Conservation (phyloP, 2,329 filamentous ascomycete genomes). For the Aureobasidium namibiae region DNA sequence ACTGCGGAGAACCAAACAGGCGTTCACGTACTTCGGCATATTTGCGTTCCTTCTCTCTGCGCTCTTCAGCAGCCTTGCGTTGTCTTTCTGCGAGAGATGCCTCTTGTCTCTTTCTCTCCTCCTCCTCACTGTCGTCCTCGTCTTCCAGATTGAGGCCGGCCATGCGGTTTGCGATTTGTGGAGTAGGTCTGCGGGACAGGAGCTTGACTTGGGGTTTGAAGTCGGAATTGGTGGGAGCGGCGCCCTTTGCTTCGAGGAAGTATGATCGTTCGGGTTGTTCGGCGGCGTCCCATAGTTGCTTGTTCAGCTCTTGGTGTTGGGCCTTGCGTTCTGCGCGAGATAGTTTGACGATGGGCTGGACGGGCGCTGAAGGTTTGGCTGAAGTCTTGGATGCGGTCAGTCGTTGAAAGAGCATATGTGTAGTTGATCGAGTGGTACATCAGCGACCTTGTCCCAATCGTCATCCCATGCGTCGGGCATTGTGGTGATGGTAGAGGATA, state of each 20-base stretch:
- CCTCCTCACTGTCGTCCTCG: slow-evolving; percentile 58
- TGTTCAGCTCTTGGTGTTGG: slow-evolving; percentile 74
- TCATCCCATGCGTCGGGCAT: slow-evolving; percentile 82
- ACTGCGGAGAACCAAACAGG: slow-evolving; percentile 60
- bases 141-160: slow-evolving; percentile 39
- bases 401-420: slow-evolving; percentile 15
- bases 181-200: slow-evolving; percentile 68
- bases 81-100: slow-evolving; percentile 69
- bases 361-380: slow-evolving; percentile 24
- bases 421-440: slow-evolving; percentile 40
- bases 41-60: slow-evolving; percentile 80
- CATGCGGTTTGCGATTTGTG: slow-evolving; percentile 49
- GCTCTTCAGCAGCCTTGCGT: slow-evolving; percentile 66
- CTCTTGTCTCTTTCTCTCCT: slow-evolving; percentile 50
- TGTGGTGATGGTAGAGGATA: slow-evolving; percentile 33
- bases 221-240: slow-evolving; percentile 53
- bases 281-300: slow-evolving; percentile 84
- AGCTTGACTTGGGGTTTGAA: slow-evolving; percentile 81
- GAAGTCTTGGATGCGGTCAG: slow-evolving; percentile 24
- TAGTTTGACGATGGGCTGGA: slow-evolving; percentile 41
- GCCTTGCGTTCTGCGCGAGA: slow-evolving; percentile 71
- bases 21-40: slow-evolving; percentile 85
- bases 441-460: slow-evolving; percentile 77
- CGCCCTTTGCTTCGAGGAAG: slow-evolving; percentile 60
- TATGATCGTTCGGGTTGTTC: slow-evolving; percentile 68